Conservation (phyloP, 176 grass and related monocot genomes). For the Oryza nivara region DNA sequence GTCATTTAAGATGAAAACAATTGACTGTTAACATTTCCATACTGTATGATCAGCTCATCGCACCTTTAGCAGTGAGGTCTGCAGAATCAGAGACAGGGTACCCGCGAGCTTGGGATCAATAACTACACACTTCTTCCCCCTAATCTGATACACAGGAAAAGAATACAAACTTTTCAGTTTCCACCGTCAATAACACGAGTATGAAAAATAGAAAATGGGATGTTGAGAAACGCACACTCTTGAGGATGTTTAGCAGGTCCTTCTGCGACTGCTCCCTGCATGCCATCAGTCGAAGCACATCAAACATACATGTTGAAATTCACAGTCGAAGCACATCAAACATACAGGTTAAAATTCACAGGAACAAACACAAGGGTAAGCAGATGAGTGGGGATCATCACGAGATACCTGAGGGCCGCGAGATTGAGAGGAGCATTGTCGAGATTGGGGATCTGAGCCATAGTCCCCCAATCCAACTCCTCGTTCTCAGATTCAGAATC, state of each 20-base stretch:
- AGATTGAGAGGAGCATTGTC: conserved; percentile 81
- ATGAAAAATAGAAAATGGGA: background rate
- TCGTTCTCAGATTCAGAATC: background rate
- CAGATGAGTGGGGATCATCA: background rate
- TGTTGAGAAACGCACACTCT: conserved; percentile 56
- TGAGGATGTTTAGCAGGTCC: conserved; percentile 77
- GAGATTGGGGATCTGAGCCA: conserved; percentile 96
- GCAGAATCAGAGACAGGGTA: conserved; percentile 68
- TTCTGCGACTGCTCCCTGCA: conserved; percentile 87
- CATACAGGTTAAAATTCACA: conserved; percentile 3
- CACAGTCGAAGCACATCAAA: background rate
- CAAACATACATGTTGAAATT: background rate
- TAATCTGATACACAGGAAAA: conserved; percentile 48
- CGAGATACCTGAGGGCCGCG: conserved; percentile 55
- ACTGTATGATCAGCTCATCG: background rate
- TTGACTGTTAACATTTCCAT: background rate
- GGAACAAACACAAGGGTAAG: background rate
- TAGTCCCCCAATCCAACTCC: conserved; percentile 11
- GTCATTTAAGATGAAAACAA: background rate
- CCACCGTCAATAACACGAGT: background rate
- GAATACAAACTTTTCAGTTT: conserved; percentile 1
- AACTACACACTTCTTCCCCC: conserved; percentile 77
- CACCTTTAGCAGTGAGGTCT: conserved; percentile 80
- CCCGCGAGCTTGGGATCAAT: conserved; percentile 80
- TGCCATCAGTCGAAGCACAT: conserved; percentile 1